phyloP scores from a whole-genome alignment of 2,329 filamentous ascomycete genomes.

The Pseudocercospora cruenta region DNA sequence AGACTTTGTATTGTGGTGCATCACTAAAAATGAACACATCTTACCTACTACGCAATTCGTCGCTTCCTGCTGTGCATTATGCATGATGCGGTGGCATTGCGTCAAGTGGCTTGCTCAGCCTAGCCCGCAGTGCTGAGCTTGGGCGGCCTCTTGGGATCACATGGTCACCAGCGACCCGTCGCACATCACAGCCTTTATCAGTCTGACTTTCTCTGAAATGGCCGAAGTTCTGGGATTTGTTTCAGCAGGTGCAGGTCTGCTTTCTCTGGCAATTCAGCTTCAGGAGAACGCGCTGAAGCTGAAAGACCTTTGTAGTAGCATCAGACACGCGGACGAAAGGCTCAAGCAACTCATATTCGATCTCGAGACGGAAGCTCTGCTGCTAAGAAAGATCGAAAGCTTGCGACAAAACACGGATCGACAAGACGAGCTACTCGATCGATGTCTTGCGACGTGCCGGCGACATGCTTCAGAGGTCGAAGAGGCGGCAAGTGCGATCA shows the following conservation, averaged over 20 bases:
- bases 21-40: too few relatives aligned
- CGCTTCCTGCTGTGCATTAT: too few relatives aligned
- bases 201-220: neutral
- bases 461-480: neutral
- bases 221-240: slow-evolving; percentile 17
- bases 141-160: too few relatives aligned
- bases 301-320: slow-evolving; percentile 8
- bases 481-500: neutral
- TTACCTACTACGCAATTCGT: too few relatives aligned
- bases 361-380: slow-evolving; percentile 4
- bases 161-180: neutral
- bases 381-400: neutral
- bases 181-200: neutral
- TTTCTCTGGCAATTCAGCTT: slow-evolving; percentile 24
- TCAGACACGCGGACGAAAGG: slow-evolving; percentile 12
- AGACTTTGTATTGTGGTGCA: neutral
- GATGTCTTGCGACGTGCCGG: neutral
- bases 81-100: neutral
- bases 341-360: slow-evolving; percentile 1
- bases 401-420: neutral
- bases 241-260: slow-evolving; percentile 19
- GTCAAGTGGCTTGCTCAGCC: neutral
- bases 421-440: neutral
- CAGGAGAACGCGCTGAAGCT: slow-evolving; percentile 19
- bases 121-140: neutral